Evolutionary conservation across 78 protist species (phyloP).

Genomic region (Dictyostelium brefeldianum): DNA sequence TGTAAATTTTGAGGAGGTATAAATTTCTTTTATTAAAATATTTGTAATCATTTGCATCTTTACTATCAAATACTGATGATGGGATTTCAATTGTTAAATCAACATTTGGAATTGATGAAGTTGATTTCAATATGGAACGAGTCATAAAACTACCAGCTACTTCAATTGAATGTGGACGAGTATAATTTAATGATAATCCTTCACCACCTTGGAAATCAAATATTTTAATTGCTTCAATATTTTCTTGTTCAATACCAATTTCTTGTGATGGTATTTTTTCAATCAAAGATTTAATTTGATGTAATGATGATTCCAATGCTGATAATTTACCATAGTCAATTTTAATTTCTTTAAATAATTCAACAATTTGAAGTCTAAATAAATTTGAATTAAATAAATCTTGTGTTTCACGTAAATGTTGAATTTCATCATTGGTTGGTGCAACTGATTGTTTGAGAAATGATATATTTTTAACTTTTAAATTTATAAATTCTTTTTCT

Average conservation of each 20-base stretch:
- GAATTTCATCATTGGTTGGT: conserved; percentile 68
- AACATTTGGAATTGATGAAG: conserved; percentile 44
- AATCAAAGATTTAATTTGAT: conserved; percentile 25
- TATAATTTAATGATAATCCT: conserved; percentile 7
- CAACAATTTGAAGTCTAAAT: conserved; percentile 70
- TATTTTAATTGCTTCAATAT: conserved; percentile 27
- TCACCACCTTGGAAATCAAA: conserved; percentile 28
- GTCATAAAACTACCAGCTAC: conserved; percentile 74
- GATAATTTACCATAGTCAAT: conserved; percentile 60
- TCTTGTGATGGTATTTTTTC: conserved; percentile 50
- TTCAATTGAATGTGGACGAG: conserved; percentile 35
- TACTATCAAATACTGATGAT: not conserved
- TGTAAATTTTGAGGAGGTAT: conserved; percentile 30
- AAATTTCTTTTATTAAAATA: conserved; percentile 75
- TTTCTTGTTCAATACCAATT: not conserved
- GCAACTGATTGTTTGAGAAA: not conserved
- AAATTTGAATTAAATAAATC: conserved; percentile 74
- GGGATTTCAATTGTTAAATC: conserved; percentile 74
- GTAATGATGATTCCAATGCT: conserved; percentile 67
- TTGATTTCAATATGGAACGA: conserved; percentile 26
- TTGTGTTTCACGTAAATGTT: conserved; percentile 55
- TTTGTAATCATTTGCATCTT: conserved; percentile 55
- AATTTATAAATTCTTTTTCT: not conserved
- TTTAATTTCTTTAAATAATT: conserved; percentile 69
- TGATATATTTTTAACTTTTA: conserved; percentile 15